These are phyloP conservation scores for Akebia trifoliata DNA, from an alignment of 164 flowering plant genomes.

Conservation along the genomic window DNA sequence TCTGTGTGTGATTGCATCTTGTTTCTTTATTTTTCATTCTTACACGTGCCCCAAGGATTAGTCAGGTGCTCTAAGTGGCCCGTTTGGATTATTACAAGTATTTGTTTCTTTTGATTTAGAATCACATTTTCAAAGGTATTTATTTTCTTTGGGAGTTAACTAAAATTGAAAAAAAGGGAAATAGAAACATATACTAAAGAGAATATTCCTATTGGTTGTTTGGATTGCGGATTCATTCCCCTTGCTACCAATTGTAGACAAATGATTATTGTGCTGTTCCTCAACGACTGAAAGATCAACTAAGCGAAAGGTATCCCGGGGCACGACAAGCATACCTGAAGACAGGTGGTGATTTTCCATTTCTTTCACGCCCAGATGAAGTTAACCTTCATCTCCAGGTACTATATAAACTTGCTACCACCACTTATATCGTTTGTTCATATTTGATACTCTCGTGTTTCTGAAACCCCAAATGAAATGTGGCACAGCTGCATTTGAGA, in stretches of 20 bases:
- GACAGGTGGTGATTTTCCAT: constrained; percentile 94
- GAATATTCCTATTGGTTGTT: not conserved
- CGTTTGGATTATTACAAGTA: not conserved
- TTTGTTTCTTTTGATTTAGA: not conserved
- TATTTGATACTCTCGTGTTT: constrained; percentile 2
- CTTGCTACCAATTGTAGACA: constrained; percentile 55
- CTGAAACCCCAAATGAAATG: constrained; percentile 8
- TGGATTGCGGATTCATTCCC: not conserved
- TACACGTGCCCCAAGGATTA: not conserved
- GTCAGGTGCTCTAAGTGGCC: no score
- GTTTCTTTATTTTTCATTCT: not conserved
- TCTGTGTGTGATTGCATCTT: no score
- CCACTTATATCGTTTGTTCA: not conserved
- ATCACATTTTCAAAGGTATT: not conserved
- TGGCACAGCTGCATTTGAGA: constrained; percentile 78
- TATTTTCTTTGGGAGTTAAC: not conserved
- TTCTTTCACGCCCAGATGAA: constrained; percentile 98
- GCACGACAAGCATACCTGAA: constrained; percentile 83
- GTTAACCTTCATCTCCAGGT: constrained; percentile 98
- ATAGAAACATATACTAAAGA: not conserved
- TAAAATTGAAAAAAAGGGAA: not conserved
- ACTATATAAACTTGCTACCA: constrained; percentile 3
- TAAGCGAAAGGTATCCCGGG: constrained; percentile 82
- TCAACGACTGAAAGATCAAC: constrained; percentile 79
- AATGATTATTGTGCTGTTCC: constrained; percentile 92